phyloP scores from a whole-genome alignment of 345 rosid genomes.

The Hypericum androsaemum region DNA sequence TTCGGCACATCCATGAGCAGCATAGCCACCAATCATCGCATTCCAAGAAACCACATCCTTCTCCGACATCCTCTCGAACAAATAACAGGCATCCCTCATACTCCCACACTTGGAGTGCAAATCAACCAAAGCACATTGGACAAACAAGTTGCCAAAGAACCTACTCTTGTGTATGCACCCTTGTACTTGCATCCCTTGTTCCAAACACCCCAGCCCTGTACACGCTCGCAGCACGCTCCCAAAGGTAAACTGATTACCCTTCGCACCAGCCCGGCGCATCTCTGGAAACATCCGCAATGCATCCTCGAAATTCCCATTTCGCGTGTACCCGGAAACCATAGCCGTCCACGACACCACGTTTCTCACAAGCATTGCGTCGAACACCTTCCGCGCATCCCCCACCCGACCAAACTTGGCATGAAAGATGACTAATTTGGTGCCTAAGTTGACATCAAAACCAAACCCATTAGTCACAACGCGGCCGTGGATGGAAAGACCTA shows the following conservation, averaged over 20 bases:
- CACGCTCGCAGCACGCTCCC: conserved; percentile 20
- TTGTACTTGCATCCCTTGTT: conserved; percentile 21
- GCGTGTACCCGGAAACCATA: conserved; percentile 16
- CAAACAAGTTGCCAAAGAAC: conserved; percentile 12
- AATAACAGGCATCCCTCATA: conserved; percentile 14
- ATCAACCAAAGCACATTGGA: conserved; percentile 23
- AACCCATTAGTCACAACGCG: conserved; percentile 13
- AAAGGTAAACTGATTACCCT: conserved; percentile 20
- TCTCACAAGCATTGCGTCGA: conserved; percentile 13
- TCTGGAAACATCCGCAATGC: conserved; percentile 11
- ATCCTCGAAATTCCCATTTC: conserved; percentile 12
- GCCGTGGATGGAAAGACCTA: conserved; percentile 14
- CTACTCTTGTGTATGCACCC: conserved; percentile 19
- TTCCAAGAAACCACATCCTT: conserved; percentile 22
- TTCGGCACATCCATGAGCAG: conserved; percentile 19
- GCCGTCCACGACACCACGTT: conserved; percentile 23
- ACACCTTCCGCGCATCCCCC: conserved; percentile 14
- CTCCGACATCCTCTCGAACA: conserved; percentile 15
- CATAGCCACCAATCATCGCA: conserved; percentile 22
- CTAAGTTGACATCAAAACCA: conserved; percentile 1
- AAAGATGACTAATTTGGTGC: conserved; percentile 15
- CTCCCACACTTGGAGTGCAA: conserved; percentile 22
- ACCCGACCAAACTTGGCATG: conserved; percentile 3
- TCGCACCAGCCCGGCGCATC: conserved; percentile 15
- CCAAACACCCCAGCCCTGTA: conserved; percentile 18